Evolutionary conservation across 2,329 filamentous ascomycete species (phyloP).

Genomic region (Chrysoporthe puriensis): DNA sequence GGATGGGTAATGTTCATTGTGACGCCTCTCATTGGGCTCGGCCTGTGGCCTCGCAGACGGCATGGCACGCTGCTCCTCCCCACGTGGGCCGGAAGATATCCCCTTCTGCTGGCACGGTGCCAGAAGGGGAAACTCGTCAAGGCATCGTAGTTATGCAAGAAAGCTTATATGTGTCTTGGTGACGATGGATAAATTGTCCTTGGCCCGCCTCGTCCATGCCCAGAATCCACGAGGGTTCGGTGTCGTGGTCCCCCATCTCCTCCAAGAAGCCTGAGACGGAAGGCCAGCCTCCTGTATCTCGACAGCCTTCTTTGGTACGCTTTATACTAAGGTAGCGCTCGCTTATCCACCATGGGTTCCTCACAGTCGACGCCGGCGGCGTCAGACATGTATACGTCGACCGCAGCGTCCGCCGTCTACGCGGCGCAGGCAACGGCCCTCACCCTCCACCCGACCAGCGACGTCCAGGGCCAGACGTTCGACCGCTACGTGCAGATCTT

Average conservation of each 20-base stretch:
- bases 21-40: constrained; percentile 9
- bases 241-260: background rate
- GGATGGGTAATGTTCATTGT: background rate
- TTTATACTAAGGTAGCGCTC: background rate
- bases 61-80: background rate
- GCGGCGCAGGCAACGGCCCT: constrained; percentile 48
- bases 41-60: background rate
- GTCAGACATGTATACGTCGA: constrained; percentile 34
- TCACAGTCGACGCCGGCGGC: constrained; percentile 23
- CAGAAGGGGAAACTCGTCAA: background rate
- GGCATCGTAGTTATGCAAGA: background rate
- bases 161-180: background rate
- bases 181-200: background rate
- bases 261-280: background rate
- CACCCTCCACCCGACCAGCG: constrained; percentile 46
- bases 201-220: background rate
- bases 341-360: constrained; percentile 21
- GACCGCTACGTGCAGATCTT: constrained; percentile 64
- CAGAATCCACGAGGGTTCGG: background rate
- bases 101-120: background rate
- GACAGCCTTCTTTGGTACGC: background rate
- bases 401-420: constrained; percentile 38
- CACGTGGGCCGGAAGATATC: background rate
- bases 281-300: background rate
- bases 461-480: constrained; percentile 57